These are phyloP conservation scores for Saccharomyces uvarum DNA, from an alignment of 1,139 yeast species.

Conservation along the genomic window DNA sequence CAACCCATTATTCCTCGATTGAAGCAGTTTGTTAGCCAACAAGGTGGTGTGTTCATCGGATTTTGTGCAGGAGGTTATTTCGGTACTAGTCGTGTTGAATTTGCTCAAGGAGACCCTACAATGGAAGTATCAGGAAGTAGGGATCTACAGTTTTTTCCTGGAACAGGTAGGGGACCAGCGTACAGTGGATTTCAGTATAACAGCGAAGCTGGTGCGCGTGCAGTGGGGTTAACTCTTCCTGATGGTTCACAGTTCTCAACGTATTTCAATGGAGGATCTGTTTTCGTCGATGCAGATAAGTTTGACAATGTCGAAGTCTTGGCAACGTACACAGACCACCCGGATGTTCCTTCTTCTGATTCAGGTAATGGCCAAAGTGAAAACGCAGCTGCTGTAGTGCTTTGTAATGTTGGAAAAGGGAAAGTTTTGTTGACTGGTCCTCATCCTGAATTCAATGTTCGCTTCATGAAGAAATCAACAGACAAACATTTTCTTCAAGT, in stretches of 20 bases:
- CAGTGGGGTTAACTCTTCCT: slow-evolving; percentile 42
- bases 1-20: slow-evolving; percentile 61
- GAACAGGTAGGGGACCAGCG: slow-evolving; percentile 74
- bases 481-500: slow-evolving; percentile 32
- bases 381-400: slow-evolving; percentile 59
- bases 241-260: slow-evolving; percentile 30
- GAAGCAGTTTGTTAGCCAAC: slow-evolving; percentile 49
- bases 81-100: slow-evolving; percentile 69
- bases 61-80: slow-evolving; percentile 97
- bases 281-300: slow-evolving; percentile 66
- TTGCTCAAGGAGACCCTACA: slow-evolving; percentile 60
- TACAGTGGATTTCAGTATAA: slow-evolving; percentile 74
- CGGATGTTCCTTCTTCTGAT: slow-evolving; percentile 39
- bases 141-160: slow-evolving; percentile 76
- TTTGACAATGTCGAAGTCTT: slow-evolving; percentile 57
- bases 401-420: slow-evolving; percentile 67
- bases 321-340: slow-evolving; percentile 50
- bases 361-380: slow-evolving; percentile 25
- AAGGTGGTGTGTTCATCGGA: slow-evolving; percentile 80
- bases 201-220: slow-evolving; percentile 65
- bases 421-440: slow-evolving; percentile 72
- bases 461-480: slow-evolving; percentile 36
- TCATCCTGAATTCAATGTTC: slow-evolving; percentile 80
- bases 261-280: slow-evolving; percentile 77
- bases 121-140: slow-evolving; percentile 82